phyloP scores from a whole-genome alignment of 1,284 basidiomycete genomes.

The Xanthoconium separans region DNA sequence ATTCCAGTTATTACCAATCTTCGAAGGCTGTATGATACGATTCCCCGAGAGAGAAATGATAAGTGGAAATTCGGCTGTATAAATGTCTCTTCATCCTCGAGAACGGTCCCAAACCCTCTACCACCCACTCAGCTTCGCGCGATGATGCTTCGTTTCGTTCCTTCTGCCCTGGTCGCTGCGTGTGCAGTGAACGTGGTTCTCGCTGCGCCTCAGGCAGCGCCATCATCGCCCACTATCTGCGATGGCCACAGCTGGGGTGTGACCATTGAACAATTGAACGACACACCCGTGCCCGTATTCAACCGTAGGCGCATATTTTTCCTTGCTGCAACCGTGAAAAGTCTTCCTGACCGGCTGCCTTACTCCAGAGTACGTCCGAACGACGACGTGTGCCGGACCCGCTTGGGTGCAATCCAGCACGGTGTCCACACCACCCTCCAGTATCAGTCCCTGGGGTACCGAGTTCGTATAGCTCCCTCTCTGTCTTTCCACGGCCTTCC shows the following conservation, averaged over 20 bases:
- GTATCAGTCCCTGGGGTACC: slow-evolving; percentile 7
- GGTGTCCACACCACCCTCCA: slow-evolving; percentile 14
- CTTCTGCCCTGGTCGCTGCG: slow-evolving; percentile 2
- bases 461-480: slow-evolving; percentile 9
- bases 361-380: slow-evolving; percentile 11
- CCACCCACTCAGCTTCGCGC: not conserved
- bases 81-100: slow-evolving; percentile 5
- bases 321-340: too few relatives aligned
- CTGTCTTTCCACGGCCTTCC: not conserved
- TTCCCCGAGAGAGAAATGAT: not conserved
- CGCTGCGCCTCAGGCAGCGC: not conserved
- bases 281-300: slow-evolving; percentile 9
- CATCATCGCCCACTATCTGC: slow-evolving; percentile 8
- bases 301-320: slow-evolving; percentile 11
- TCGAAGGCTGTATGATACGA: not conserved
- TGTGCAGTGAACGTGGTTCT: not conserved
- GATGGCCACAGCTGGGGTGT: slow-evolving; percentile 16
- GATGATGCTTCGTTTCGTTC: slow-evolving; percentile 10
- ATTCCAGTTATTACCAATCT: slow-evolving; percentile 1
- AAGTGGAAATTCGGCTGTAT: slow-evolving; percentile 8
- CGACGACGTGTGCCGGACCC: slow-evolving; percentile 7
- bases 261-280: slow-evolving; percentile 4
- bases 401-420: slow-evolving; percentile 19
- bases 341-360: not conserved
- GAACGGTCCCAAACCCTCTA: not conserved